Base-by-base conservation (phyloP, 148 eudicot species). In the Nepenthes gracilis region DNA sequence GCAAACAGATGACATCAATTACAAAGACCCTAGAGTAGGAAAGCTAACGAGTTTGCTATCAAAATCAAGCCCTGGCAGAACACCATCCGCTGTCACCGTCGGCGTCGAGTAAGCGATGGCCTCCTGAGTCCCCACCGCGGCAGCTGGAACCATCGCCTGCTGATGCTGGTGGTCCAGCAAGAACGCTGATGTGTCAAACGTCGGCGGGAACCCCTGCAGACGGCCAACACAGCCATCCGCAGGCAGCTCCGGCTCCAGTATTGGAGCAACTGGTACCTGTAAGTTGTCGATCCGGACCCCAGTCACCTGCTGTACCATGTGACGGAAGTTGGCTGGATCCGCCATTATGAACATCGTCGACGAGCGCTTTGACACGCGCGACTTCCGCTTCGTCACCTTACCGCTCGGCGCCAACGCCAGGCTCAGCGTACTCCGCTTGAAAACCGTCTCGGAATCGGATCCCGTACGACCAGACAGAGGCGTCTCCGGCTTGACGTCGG, bases 241-340 rank as follows among this genome's bases (percentile, higher is more conserved):
- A 47, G 43, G 59, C 59, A 36, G 36, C 69, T 85, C 96, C 60
- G 94, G 97, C 56, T 78, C 85, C 63, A 23, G 23, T 23, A 23
- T 23, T 23, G 23, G 23, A 23, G 23, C 23, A 23, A 23, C 23
- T 23, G 23, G 23, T 23, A 23, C 23, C 23, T 0, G 23, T 23
- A 23, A 0, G 23, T 23, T 23, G 23, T 23, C 36, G 63, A 85
- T 69, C 38, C 72, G 75, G 11, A 77, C 82, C 0, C 98, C 96
- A 9, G 98, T 92, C 64, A 92, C 88, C 66, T 92, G 80, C 79
- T 90, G 97, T 55, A 90, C 97, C 95, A 86, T 84, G 66, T 84
- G 88, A 50, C 95, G 64, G 65, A 90, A 90, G 48, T 86, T 86
- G 6, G 82, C 79, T 10, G 91, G 78, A 73, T 86, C 95, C 6